A percentile compares a stretch with the other conserved stretches of the same genome.
These are phyloP conservation scores for Leccinum solheimii DNA, from an alignment of 1,284 basidiomycete species.

Conservation along the genomic window DNA sequence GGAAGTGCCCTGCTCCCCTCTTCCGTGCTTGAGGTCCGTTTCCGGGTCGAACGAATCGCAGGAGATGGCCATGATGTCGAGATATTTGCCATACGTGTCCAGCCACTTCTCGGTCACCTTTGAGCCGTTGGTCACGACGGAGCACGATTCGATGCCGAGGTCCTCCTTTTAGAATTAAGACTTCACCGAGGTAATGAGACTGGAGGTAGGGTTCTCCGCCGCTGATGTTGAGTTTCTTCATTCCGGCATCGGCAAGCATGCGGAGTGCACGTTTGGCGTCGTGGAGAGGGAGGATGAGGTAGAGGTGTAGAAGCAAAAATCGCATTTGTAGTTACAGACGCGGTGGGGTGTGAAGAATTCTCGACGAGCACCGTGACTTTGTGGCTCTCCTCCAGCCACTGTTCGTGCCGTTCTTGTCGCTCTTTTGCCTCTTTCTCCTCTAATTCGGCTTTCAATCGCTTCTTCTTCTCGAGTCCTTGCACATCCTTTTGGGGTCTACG, in stretches of 20 bases:
- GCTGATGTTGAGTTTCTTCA: conserved; percentile 43
- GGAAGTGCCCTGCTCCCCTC: conserved; percentile 30
- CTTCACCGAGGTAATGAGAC: conserved; percentile 37
- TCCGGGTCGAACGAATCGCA: conserved; percentile 41
- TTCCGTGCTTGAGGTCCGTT: conserved; percentile 36
- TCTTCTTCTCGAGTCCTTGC: no score
- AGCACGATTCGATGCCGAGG: conserved; percentile 37
- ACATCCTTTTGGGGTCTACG: no score
- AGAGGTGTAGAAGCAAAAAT: conserved; percentile 41
- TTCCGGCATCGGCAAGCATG: conserved; percentile 37
- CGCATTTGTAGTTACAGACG: conserved; percentile 37
- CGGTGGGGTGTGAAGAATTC: conserved; percentile 5
- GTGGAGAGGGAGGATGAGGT: conserved; percentile 35
- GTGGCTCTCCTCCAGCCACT: no score
- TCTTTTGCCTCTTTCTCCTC: no score
- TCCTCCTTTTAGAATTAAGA: conserved; percentile 43
- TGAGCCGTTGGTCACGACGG: conserved; percentile 39
- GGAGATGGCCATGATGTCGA: conserved; percentile 42
- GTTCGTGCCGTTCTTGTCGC: no score
- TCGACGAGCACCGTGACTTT: no score
- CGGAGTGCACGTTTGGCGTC: conserved; percentile 37
- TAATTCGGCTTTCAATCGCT: no score
- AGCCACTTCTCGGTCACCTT: conserved; percentile 42
- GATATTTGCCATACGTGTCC: conserved; percentile 37
- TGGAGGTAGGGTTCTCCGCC: conserved; percentile 43